Base-by-base conservation (phyloP, 768 basidiomycete species). In the Leccinum subgranulosum region DNA sequence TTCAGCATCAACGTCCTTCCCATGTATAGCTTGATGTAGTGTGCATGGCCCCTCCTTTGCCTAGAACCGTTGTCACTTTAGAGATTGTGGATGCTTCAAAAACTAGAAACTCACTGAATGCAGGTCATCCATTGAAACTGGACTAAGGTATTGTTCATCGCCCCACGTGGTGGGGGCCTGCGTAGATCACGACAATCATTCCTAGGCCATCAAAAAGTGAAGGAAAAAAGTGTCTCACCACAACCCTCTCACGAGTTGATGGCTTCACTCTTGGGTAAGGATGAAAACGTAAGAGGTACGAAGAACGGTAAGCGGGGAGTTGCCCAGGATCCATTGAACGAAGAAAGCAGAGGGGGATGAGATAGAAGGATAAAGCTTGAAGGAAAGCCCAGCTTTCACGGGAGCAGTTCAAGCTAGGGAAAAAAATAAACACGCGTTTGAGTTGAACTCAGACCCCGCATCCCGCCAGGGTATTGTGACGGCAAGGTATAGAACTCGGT, bases 271-370 rank as follows among this genome's bases (percentile, higher is more conserved):
- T 67, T 39, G 69, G 69, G 56, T 70, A 70, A 31, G 69, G 69
- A 54, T 70, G 69, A 27, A 58, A 73, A 17, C 70, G 57, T 25
- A 67, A 45, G 8, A 73, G 47, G 28, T 73, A 61, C 1, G 69
- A 73, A 3, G 68, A 70, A 17, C 70, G 68, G 49, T 72, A 71
- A 36, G 66, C 53, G 0, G 70, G 72, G 0, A 71, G 56, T 0
- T 59, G 47, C 0, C 45, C 39, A 0, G 50, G 31, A 39, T 72
- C 66, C 66, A 72, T 66, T 33, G 9, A 27, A 31, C 14, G 23
- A 51, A 17, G 10, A 48, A 17, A 54, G 41, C 17, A 19, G 25
- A 36, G 46, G 4, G 55, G 28, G 51, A 45, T 8, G 29, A 7
- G 14, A 36, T 8, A 17, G 43, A 29, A 49, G 31, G 48, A 19